Base-by-base conservation (phyloP, 1,284 basidiomycete species). In the Puccinia triticina region DNA sequence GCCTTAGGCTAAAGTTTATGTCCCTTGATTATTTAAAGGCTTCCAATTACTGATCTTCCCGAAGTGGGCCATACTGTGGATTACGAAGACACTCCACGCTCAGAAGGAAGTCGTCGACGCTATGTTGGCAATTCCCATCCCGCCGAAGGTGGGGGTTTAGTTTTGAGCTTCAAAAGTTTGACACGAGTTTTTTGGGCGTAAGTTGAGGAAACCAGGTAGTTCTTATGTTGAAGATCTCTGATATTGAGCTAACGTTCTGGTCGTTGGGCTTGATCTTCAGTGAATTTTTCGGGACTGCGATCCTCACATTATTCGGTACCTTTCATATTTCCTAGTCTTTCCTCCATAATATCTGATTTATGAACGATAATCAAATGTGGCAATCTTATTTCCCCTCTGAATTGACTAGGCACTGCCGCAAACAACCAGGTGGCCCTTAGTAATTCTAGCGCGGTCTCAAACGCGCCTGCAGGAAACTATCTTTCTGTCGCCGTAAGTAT, bases 391-490 rank as follows among this genome's bases (percentile, higher is more conserved):
- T 50, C 29, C 48, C 26, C 43, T 72, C 40, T 74, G 50, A n/a
- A 37, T 74, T 74, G 29, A 37, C 16, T 32, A 79, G 77, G 77
- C 18, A 79, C 77, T 57, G 77, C 66, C 40, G 79, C 57, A 37
- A 81, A 81, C 48, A 57, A 81, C 55, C 79, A 81, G 73, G 79
- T 81, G 34, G 61, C 71, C 48, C 79, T 81, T 48, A 71, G 79
- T 61, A 66, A 66, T 18, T 81, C 79, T 11, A 73, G 18, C 71
- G 46, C 29, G 18, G 71, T 81, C 26, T 46, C 79, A 46, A 46
- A 53, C 32, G 32, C 50, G 29, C 50, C 53, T 7, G 71, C 55
- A 48, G 79, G 79, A 29, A 53, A 23, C 57, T 81, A 66, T 23
- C 37, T 66, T 53, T 73, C 79, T 12, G 71, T 81, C 16, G 69